A percentile compares a stretch with the other conserved stretches of the same genome.
phyloP scores from a whole-genome alignment of 352 stramenopile species.

The Phytophthora citricola region DNA sequence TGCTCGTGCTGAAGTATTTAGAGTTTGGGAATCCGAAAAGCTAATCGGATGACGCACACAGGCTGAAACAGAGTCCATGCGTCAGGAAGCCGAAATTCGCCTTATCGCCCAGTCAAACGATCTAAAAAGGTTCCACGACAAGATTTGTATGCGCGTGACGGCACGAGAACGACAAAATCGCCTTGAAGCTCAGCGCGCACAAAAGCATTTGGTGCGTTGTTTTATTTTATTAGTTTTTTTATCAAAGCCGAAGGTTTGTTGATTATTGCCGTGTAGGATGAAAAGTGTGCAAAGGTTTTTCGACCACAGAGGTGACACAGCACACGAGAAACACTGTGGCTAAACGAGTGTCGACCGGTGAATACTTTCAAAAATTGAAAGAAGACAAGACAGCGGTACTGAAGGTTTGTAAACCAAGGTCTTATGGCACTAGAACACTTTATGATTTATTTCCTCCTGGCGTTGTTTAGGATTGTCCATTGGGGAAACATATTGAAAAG shows the following conservation, averaged over 20 bases:
- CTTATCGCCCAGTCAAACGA: conserved; percentile 46
- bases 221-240: neutral
- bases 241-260: no score
- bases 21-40: neutral
- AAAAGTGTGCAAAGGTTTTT: conserved; percentile 46
- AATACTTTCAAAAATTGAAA: conserved; percentile 25
- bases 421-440: neutral
- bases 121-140: conserved; percentile 63
- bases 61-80: conserved; percentile 46
- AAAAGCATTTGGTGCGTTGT: conserved; percentile 32
- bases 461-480: conserved; percentile 27
- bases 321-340: neutral
- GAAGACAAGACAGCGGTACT: conserved; percentile 21
- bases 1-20: neutral
- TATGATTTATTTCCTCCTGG: neutral
- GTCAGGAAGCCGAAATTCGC: conserved; percentile 40
- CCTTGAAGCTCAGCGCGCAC: conserved; percentile 25
- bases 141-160: conserved; percentile 66
- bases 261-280: conserved; percentile 28
- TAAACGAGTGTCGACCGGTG: neutral
- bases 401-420: conserved; percentile 20
- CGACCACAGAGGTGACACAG: conserved; percentile 18
- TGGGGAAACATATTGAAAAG: conserved; percentile 47
- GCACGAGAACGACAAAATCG: conserved; percentile 52
- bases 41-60: conserved; percentile 13